Percentiles rank a stretch among this genome's conserved stretches.
Evolutionary conservation across 1,284 basidiomycete species (phyloP).

Genomic region (Rhodotorula glutinis): DNA sequence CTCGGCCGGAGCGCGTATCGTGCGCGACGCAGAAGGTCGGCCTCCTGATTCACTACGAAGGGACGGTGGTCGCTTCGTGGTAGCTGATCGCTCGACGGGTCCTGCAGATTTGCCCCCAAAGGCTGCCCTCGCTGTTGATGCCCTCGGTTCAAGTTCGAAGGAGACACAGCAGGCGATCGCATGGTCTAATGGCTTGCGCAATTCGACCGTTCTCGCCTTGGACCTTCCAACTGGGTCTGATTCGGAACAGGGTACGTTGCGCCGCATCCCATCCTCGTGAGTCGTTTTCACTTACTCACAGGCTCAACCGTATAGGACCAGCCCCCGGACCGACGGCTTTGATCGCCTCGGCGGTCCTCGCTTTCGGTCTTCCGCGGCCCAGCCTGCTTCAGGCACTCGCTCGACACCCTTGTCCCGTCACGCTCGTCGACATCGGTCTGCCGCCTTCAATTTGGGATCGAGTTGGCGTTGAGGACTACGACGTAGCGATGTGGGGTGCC

Average conservation of each 20-base stretch:
- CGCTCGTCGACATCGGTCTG: conserved; percentile 22
- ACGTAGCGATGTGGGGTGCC: neutral
- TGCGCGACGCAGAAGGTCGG: conserved; percentile 19
- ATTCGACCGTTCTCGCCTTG: neutral
- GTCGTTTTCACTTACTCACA: no score
- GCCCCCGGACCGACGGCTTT: no score
- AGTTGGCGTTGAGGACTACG: conserved; percentile 19
- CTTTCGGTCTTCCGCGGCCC: conserved; percentile 16
- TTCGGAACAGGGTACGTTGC: conserved; percentile 1
- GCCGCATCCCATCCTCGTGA: neutral
- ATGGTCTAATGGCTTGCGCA: neutral
- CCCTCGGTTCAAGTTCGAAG: conserved; percentile 3
- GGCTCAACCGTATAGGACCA: no score
- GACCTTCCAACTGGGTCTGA: conserved; percentile 17
- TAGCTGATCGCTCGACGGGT: no score
- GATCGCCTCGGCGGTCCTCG: conserved; percentile 12
- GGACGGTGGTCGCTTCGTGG: no score
- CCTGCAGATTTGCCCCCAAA: conserved; percentile 23
- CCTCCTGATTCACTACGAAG: no score
- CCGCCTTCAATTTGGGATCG: conserved; percentile 25
- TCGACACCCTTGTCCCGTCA: neutral
- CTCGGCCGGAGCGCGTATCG: conserved; percentile 22
- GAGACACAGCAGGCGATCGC: neutral
- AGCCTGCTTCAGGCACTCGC: neutral
- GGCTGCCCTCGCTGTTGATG: conserved; percentile 27